Evolutionary conservation across 257 asterid species (phyloP), one percentile per base, ranked within the genome.

Genomic region (Cynanchum wilfordii): DNA sequence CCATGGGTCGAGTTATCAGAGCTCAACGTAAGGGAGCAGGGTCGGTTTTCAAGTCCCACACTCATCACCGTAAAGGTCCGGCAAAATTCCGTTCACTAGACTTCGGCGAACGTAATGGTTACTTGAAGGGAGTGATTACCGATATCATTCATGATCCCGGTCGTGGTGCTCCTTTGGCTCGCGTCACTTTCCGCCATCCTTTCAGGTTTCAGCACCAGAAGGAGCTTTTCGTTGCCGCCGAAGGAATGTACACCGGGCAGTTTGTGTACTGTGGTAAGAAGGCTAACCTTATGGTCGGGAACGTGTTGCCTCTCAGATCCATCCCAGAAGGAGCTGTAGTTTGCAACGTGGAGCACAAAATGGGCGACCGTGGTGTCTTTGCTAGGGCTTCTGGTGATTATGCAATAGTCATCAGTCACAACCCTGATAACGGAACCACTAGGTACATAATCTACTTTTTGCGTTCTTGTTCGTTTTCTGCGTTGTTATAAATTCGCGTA

Each of bases 1-100:
- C 70, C 50, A 89, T 89, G 94, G 96, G 94, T 55, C 87, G 96
- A 4, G 96, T 89, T 9, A 89, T 89, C 52, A 24, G 96, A 30
- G 89, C 92, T 10, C 94, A 89, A 47, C 92, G 94, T 85, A 88
- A 90, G 86, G 96, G 96, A 73, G 90, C 95, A 5, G 92, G 94
- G 0, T 88, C 92, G 10, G 90, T 90, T 0, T 88, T 90, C 86
- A 85, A 76, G 70, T 90, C 96, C 65, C 94, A 90, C 76, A 90
- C 96, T 2, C 92, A 89, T 81, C 96, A 89, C 85, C 88, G 93
- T 33, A 89, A 89, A 78, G 94, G 96, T 1, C 88, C 94, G 0
- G 94, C 95, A 49, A 83, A 87, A 0, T 88, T 90, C 86, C 87
- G 96, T 22, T 58, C 92, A 10, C 94, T 90, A 38, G 92, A 88